Base-by-base conservation (phyloP, 108 stramenopile genomes). In the Cylindrotheca closterium region DNA sequence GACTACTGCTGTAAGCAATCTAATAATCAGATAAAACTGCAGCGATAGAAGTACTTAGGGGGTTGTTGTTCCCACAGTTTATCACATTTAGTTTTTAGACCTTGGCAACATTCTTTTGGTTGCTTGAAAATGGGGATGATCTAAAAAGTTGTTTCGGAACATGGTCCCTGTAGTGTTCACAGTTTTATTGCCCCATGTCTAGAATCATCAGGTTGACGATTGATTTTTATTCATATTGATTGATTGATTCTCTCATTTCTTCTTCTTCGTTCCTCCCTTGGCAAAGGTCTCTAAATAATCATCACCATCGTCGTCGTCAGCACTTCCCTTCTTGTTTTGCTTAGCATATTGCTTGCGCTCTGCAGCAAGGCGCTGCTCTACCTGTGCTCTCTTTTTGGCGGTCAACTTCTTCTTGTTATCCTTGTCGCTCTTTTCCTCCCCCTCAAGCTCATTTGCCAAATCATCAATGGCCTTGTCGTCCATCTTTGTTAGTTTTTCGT, bases 271-370 rank as follows among this genome's bases (percentile, higher is more conserved):
- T 27, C 21, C 27, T 12, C 47, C 67, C 67, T 74, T 81, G 27
- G 57, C 68, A 73, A 77, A 77, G 2, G 58, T 62, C 3, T 57
- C 53, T 59, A 81, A 37, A 19, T 68, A 75, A 27, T 42, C 68
- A 54, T 83, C 82, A 29, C 71, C 77, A 54, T 75, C 81, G 26
- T 83, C 68, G 19, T 69, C 72, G 30, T 74, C 75, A 31, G 70
- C 65, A n/a, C 17, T 17, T 5, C 58, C 63, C 50, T 75, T 62
- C 42, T 78, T 84, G 45, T 54, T 54, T 47, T 71, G 59, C 50
- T 51, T 64, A 37, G 56, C 80, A 53, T 69, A 63, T 62, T 80
- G 73, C 58, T 67, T 70, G 51, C 34, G 30, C 42, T 81, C 75
- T 10, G 61, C 66, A 2, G 75, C 81, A 19, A 82, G 59, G 42